A percentile compares a stretch with the other conserved stretches of the same genome.
Evolutionary conservation across 1,284 basidiomycete species (phyloP).

Genomic region (Leccinum cinnamomeum): DNA sequence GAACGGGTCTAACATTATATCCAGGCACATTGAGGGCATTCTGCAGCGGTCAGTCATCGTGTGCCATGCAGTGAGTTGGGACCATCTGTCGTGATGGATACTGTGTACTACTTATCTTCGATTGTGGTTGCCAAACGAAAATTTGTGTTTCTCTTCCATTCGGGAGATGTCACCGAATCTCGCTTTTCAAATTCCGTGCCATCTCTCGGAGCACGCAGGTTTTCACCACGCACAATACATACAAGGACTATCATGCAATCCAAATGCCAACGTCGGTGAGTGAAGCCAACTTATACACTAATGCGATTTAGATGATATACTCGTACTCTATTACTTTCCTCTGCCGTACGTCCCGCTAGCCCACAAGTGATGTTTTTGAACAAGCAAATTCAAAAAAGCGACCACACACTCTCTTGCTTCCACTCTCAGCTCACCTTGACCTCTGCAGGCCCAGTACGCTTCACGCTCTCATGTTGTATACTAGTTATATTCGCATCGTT

Average conservation of each 20-base stretch:
- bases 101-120: slow-evolving; percentile 52
- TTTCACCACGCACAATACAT: background rate
- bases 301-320: background rate
- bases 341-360: background rate
- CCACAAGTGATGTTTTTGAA: background rate
- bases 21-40: slow-evolving; percentile 67
- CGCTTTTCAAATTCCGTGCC: no score
- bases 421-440: background rate
- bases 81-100: slow-evolving; percentile 69
- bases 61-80: slow-evolving; percentile 63
- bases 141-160: background rate
- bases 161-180: background rate
- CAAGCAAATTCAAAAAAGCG: background rate
- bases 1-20: slow-evolving; percentile 10
- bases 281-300: background rate
- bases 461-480: background rate
- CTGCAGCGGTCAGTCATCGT: slow-evolving; percentile 67
- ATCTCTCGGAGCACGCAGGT: background rate
- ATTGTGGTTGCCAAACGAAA: slow-evolving; percentile 39
- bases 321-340: background rate
- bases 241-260: background rate
- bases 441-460: background rate
- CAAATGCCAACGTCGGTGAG: background rate
- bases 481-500: background rate
- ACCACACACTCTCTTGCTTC: background rate